Evolutionary conservation across 1,139 yeast genomes (phyloP), one percentile per base, ranked within the genome.

Genomic region (Groenewaldozyma auringiensis): DNA sequence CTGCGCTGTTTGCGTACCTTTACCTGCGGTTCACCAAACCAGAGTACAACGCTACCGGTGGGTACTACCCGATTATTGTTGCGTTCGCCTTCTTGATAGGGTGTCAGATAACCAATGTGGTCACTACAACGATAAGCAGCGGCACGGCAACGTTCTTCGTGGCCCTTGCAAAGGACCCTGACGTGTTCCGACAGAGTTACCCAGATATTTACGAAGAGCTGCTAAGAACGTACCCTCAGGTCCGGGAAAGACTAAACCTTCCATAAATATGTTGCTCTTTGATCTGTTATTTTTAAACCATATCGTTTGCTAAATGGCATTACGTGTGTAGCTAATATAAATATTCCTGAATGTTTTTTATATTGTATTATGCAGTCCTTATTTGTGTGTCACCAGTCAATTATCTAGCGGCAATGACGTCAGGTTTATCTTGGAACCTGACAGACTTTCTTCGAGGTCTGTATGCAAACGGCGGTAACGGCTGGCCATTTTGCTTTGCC

Each of bases 131-230:
- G 1, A 79, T 88, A 49, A 80, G 79, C 50, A 80, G 89, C 1
- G 96, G 96, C 13, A 78, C 83, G 1, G 79, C 94, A 2, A 83
- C 96, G 0, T 82, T 89, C 63, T 88, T 88, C 64, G 82, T 88
- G 42, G 92, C 95, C 1, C 71, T 86, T 61, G 92, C 94, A 11
- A 80, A 81, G 56, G 95, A 88, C 57, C 96, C 96, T 0, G 94
- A 87, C 56, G 81, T 87, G 4, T 82, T 83, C 71, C 79, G 78
- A 58, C 75, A 76, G 68, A 76, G 86, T 40, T 83, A 87, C 61
- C 87, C 95, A 45, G 80, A 80, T 43, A 70, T 79, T 50, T 88
- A 83, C 62, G 84, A 83, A 52, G 79, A 78, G 57, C 71, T 88
- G 41, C 79, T 85, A 58, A 67, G 76, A 52, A 75, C 80, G 47